Percentiles rank a stretch among this genome's conserved stretches.
phyloP scores from a whole-genome alignment of 305 asterid genomes.

The Rubia balearica region DNA sequence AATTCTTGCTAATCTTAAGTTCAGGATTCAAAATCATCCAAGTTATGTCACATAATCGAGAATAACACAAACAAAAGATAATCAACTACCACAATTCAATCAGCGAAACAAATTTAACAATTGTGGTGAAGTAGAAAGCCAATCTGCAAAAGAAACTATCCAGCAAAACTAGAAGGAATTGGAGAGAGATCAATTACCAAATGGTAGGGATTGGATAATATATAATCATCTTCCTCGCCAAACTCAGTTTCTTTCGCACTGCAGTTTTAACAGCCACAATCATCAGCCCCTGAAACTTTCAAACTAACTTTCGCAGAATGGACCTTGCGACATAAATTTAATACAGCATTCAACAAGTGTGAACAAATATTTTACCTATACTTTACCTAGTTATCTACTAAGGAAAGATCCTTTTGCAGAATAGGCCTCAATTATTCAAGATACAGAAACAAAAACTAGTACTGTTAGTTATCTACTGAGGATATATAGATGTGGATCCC shows the following conservation, averaged over 20 bases:
- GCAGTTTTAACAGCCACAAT: constrained; percentile 27
- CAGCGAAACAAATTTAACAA: no score
- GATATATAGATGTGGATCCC: background rate
- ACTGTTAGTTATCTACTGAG: background rate
- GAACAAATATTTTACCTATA: background rate
- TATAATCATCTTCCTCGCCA: constrained; percentile 83
- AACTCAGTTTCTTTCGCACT: constrained; percentile 87
- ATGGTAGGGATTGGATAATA: constrained; percentile 93
- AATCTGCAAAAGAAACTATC: background rate
- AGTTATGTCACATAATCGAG: background rate
- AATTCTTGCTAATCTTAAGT: background rate
- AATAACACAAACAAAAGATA: background rate
- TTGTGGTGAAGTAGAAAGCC: background rate
- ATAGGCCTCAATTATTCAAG: no score
- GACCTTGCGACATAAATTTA: background rate
- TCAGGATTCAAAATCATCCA: background rate
- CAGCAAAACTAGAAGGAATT: constrained; percentile 14
- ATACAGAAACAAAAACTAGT: no score
- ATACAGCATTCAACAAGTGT: background rate
- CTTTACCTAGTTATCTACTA: background rate
- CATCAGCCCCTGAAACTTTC: constrained; percentile 18
- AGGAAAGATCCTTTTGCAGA: background rate
- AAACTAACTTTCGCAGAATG: background rate
- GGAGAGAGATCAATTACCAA: constrained; percentile 49
- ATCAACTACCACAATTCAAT: background rate